These are phyloP conservation scores for Hemileccinum rubropunctum DNA, from an alignment of 768 basidiomycete species.

Conservation along the genomic window DNA sequence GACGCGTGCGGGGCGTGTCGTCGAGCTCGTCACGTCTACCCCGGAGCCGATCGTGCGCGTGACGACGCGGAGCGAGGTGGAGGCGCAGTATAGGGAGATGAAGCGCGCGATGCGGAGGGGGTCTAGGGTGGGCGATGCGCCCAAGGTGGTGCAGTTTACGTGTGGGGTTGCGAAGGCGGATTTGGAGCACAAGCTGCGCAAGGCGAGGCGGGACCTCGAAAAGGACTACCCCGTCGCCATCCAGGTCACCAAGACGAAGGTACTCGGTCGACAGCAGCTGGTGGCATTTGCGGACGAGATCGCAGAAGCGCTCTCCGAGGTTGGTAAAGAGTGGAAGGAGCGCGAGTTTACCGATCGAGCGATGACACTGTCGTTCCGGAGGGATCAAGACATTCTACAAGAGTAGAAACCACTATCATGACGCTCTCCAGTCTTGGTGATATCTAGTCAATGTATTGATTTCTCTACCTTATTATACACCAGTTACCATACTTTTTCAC, in stretches of 20 bases:
- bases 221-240: constrained; percentile 59
- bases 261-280: constrained; percentile 39
- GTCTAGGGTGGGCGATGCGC: constrained; percentile 27
- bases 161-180: constrained; percentile 65
- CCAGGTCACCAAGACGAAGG: constrained; percentile 50
- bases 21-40: constrained; percentile 52
- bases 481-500: constrained; percentile 24
- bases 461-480: constrained; percentile 25
- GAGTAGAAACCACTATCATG: no score
- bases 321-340: constrained; percentile 53
- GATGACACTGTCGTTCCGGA: constrained; percentile 46
- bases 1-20: constrained; percentile 40
- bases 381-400: constrained; percentile 5
- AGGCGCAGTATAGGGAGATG: constrained; percentile 36
- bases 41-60: constrained; percentile 63
- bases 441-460: not conserved
- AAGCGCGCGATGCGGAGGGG: constrained; percentile 35
- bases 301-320: constrained; percentile 41
- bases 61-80: constrained; percentile 43
- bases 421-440: no score
- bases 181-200: constrained; percentile 61
- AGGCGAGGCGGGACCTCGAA: constrained; percentile 54
- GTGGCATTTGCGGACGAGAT: constrained; percentile 43
- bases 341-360: constrained; percentile 37
- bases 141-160: constrained; percentile 71